phyloP scores from a whole-genome alignment of 2,329 filamentous ascomycete species.

The Helotiales sp. region DNA sequence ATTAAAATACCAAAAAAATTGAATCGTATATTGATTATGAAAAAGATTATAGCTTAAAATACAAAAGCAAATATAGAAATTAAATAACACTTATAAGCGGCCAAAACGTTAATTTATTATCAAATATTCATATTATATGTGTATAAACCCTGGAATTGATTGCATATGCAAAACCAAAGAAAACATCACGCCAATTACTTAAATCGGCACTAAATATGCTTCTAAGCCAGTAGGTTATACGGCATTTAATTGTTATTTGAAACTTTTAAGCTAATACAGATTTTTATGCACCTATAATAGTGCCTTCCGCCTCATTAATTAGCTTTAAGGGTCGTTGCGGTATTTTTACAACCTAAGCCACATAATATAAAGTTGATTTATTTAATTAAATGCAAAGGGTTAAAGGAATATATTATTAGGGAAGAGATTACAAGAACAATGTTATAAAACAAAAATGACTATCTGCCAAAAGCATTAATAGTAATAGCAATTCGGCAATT shows the following conservation, averaged over 20 bases:
- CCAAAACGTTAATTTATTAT: not conserved
- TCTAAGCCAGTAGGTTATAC: not conserved
- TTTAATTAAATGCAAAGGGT: not conserved
- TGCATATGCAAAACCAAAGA: not conserved
- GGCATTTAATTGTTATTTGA: not conserved
- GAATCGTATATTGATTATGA: not conserved
- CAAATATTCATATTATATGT: not conserved
- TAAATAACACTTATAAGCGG: not conserved
- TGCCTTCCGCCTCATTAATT: not conserved
- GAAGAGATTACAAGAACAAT: not conserved
- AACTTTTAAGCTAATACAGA: not conserved
- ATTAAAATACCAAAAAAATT: not conserved
- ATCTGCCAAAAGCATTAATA: not conserved
- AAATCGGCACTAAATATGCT: not conserved
- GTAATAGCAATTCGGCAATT: not conserved
- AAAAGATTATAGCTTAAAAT: not conserved
- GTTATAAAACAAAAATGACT: not conserved
- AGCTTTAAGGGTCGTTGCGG: not conserved
- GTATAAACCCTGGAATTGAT: not conserved
- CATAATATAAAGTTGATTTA: not conserved
- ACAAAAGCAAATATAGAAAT: not conserved
- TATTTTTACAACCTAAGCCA: not conserved
- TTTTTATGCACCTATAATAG: not conserved
- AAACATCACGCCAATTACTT: not conserved
- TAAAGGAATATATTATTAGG: not conserved